Conservation (phyloP, 352 stramenopile genomes). For the Phytophthora boehmeriae region DNA sequence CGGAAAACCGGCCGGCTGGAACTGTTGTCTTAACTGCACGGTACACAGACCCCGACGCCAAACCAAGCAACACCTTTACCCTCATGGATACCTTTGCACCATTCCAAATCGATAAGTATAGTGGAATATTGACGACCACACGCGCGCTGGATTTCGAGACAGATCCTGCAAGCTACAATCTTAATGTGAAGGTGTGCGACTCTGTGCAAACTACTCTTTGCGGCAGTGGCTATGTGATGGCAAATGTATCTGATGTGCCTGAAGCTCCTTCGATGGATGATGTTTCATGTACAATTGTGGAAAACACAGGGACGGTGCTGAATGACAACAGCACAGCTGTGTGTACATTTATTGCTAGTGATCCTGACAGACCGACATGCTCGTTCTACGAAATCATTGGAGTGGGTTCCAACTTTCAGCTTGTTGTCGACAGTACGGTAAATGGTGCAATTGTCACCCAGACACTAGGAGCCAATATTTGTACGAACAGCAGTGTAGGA, state of each 20-base stretch:
- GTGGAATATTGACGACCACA: slow-evolving; percentile 40
- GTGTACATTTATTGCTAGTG: slow-evolving; percentile 45
- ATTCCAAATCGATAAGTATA: slow-evolving; percentile 22
- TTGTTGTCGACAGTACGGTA: slow-evolving; percentile 13
- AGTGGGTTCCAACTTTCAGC: slow-evolving; percentile 9
- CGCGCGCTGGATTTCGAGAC: slow-evolving; percentile 54
- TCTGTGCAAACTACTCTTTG: slow-evolving; percentile 33
- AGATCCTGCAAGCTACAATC: slow-evolving; percentile 32
- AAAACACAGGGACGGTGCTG: slow-evolving; percentile 48
- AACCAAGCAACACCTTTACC: slow-evolving; percentile 28
- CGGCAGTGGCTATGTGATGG: slow-evolving; percentile 37
- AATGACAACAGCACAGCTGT: slow-evolving; percentile 12
- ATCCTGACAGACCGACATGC: slow-evolving; percentile 51
- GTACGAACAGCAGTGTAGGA: slow-evolving; percentile 12
- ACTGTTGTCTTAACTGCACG: slow-evolving; percentile 34
- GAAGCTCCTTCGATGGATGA: slow-evolving; percentile 40
- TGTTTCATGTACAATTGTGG: slow-evolving; percentile 43
- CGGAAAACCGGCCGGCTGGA: slow-evolving; percentile 43
- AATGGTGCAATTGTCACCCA: slow-evolving; percentile 2
- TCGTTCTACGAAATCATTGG: slow-evolving; percentile 48
- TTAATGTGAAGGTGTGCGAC: slow-evolving; percentile 60
- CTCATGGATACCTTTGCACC: slow-evolving; percentile 28
- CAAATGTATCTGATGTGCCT: slow-evolving; percentile 37
- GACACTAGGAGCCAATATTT: slow-evolving; percentile 8
- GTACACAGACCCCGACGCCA: slow-evolving; percentile 45